phyloP scores from a whole-genome alignment of 1,284 basidiomycete genomes.

The Cystobasidium sp. region DNA sequence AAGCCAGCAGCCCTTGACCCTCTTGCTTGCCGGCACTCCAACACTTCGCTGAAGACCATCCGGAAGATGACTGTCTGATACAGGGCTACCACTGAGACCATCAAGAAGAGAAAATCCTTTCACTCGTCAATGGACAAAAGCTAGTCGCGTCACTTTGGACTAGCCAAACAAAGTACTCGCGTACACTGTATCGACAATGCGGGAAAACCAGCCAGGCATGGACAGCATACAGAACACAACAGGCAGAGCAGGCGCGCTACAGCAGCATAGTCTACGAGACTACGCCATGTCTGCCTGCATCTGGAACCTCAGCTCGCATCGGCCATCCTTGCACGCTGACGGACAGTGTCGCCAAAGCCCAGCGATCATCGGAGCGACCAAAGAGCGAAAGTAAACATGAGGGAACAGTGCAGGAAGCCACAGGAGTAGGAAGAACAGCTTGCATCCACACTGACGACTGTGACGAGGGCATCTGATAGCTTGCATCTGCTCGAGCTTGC shows the following conservation, averaged over 20 bases:
- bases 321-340: not conserved
- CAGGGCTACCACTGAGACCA: too few species aligned
- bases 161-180: constrained; percentile 10
- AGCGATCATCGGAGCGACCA: not conserved
- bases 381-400: not conserved
- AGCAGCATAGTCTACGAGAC: not conserved
- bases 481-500: not conserved
- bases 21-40: too few species aligned
- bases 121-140: not conserved
- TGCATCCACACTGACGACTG: not conserved
- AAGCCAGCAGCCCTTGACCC: too few species aligned
- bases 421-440: not conserved
- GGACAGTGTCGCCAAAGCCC: not conserved
- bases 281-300: not conserved
- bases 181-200: not conserved
- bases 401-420: not conserved
- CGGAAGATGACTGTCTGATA: too few species aligned
- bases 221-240: not conserved
- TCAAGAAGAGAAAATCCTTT: not conserved
- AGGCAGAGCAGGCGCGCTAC: not conserved
- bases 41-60: too few species aligned
- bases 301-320: not conserved
- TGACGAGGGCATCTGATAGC: not conserved
- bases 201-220: not conserved
- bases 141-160: constrained; percentile 2